Evolutionary conservation across 2,329 filamentous ascomycete species (phyloP), one percentile per base, ranked within the genome.

Genomic region (Shiraia sp.): DNA sequence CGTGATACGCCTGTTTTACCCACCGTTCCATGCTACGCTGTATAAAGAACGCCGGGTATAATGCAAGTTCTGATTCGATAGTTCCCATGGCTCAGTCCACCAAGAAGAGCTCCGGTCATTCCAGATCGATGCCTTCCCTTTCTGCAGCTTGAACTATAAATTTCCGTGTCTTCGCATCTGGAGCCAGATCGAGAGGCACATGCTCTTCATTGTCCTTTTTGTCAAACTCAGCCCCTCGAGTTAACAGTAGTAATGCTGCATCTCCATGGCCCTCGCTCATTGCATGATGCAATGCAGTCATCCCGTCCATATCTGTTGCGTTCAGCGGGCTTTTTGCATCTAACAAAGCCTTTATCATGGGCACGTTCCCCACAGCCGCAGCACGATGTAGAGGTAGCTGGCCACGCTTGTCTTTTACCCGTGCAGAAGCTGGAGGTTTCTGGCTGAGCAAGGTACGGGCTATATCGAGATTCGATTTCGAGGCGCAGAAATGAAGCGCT

Each of bases 311-410:
- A 72, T 99, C 93, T 2, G 86, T 85, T 2, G 90, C 85, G 68
- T 96, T 89, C 16, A 97, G 65, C 0, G 92, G 91, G 52, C 89
- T 95, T 50, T 78, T 79, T 59, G 88, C 82, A 12, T 96, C 73
- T 4, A 99, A 74, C 10, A 99, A 74, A 26, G 95, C 72, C 57
- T 84, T 87, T 33, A 95, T 78, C 74, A 99, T 90, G 4, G 92
- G 90, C n/a, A 87, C 81, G 3, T 87, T 92, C 6, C 95, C 95
- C 3, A 90, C 82, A 2, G 93, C 92, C 0, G 93, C 92, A 3
- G 93, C 93, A 13, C 93, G 83, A 70, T 99, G 95, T 17, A 99
- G 79, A 6, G 95, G 81, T 42, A 96, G 83, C 65, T 96, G 92
- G n/a, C 89, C 88, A 22, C 90, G 81, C 61, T 82, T 87, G 66